Evolutionary conservation across 208 protist genomes (phyloP), one percentile per base, ranked within the genome.

Genomic region (Novymonas esmeraldas): DNA sequence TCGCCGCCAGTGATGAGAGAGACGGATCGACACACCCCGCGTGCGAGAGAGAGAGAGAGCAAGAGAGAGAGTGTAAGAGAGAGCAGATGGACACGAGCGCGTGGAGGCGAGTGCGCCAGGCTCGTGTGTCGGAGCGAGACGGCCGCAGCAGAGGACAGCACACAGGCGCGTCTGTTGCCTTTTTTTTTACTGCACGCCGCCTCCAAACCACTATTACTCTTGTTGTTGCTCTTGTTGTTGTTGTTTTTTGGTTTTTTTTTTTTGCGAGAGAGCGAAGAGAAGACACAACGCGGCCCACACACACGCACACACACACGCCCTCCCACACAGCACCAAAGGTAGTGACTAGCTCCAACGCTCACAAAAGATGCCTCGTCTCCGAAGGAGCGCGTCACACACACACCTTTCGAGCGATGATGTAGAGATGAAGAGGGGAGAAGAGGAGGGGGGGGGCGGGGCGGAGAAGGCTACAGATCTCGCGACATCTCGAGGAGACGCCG

Each of bases 401-500:
- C 9, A 51, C 10, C 16, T 45, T 45, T 45, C 16, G 39, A 18
- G 39, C 16, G 39, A 18, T 16, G 9, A 18, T 45, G 39, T 9
- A 45, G 16, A 45, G 39, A 16, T 16, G 28, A 46, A 18, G 36
- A 16, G 34, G n/a, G 5, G 33, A 16, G 41, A 11, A 13, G 18
- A 50, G 18, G 38, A 28, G 2, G 2, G 50, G 6, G 29, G 6
- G 24, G 22, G 26, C 7, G 0, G 20, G 11, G 6, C 4, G 50
- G 28, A 0, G 11, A 24, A 13, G 34, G 10, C 44, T 81, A 83
- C 64, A 94, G 54, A 20, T 79, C 70, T n/a, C 61, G 62, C 24
- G 73, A 74, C 85, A 96, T 89, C 59, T 92, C 81, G 16, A 89
- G 44, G 28, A 94, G 63, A 22, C 87, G 79, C 33, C 76, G 61